Percentiles rank a stretch among this genome's conserved stretches.
Evolutionary conservation across 2,329 filamentous ascomycete genomes (phyloP).

Genomic region (Clonostachys byssicola): DNA sequence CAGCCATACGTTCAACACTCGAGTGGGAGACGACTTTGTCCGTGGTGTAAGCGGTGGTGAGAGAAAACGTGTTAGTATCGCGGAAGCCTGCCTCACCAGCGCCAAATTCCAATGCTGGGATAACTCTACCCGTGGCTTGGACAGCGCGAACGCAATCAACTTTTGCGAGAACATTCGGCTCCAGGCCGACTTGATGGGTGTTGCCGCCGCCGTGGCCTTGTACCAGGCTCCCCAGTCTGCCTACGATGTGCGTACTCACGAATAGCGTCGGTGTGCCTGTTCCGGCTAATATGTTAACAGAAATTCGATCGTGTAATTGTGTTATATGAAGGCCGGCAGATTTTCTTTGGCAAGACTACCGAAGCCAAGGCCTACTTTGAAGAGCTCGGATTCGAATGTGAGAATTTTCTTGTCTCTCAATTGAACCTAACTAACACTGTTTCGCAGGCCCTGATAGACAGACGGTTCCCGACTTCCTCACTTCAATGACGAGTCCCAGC

Average conservation of each 20-base stretch:
- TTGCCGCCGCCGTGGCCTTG: constrained; percentile 65
- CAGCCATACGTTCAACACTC: constrained; percentile 54
- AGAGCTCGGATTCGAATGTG: constrained; percentile 58
- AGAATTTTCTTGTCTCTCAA: constrained; percentile 29
- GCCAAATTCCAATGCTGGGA: constrained; percentile 63
- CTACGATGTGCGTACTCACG: constrained; percentile 59
- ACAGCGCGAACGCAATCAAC: constrained; percentile 57
- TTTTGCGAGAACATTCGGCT: constrained; percentile 55
- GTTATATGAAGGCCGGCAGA: constrained; percentile 56
- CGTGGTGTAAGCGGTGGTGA: constrained; percentile 50
- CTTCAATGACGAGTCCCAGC: constrained; percentile 54
- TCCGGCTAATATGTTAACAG: constrained; percentile 38
- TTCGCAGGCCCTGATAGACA: constrained; percentile 49
- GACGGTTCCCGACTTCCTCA: constrained; percentile 70
- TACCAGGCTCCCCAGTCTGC: constrained; percentile 64
- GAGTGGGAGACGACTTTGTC: constrained; percentile 57
- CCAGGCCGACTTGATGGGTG: constrained; percentile 68
- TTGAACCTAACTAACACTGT: constrained; percentile 43
- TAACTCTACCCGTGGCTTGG: constrained; percentile 57
- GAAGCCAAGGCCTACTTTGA: constrained; percentile 59
- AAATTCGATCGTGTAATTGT: constrained; percentile 55
- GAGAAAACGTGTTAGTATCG: constrained; percentile 64
- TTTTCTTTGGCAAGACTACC: constrained; percentile 58
- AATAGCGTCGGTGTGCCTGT: background rate
- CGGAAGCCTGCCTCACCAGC: constrained; percentile 48